Evolutionary conservation across 1,284 basidiomycete species (phyloP), one percentile per base, ranked within the genome.

Genomic region (Ganoderma multipileum): DNA sequence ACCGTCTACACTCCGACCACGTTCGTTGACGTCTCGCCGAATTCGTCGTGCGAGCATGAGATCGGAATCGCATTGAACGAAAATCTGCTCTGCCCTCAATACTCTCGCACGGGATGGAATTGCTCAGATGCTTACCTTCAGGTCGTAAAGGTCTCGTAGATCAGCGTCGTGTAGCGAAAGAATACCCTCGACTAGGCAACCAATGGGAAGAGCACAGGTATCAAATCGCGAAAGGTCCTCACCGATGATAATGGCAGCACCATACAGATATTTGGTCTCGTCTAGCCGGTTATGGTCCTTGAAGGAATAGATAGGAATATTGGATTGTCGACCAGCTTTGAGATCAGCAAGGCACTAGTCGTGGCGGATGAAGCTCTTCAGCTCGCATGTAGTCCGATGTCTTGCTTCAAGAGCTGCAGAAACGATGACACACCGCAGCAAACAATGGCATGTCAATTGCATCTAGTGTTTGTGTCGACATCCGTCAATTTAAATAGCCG

Each of bases 1-100:
- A 3, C 97, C 96, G 0, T 91, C 89, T 0, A 98, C 92, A 69
- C 87, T 91, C 68, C 97, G 84, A 0, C 95, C 95, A 52, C 97
- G 88, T 79, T 99, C 96, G 72, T 91, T 88, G 8, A 95, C 89
- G 76, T 99, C 97, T 67, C 97, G 86, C 72, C 89, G 86, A 69
- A 99, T 94, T 42, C 97, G 90, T 62, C 97, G 87, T 2, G 97
- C 96, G 55, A 99, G 91, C 97, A 99, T 99, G 16, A 99, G 83
- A 79, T 99, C 97, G 2, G 96, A 93, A 78, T 99, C 97, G 65
- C 95, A 96, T 86, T 94, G 92, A 8, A 94, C 91, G 71, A 93
- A 94, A 2, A 94, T 85, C 93, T 94, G 18, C 18, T 12, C 44
- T 70, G 38, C n/a, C 1, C 16, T 60, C 38, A 60, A 39, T 30